phyloP scores from a whole-genome alignment of 2,329 filamentous ascomycete genomes.

The Monilinia aucupariae region DNA sequence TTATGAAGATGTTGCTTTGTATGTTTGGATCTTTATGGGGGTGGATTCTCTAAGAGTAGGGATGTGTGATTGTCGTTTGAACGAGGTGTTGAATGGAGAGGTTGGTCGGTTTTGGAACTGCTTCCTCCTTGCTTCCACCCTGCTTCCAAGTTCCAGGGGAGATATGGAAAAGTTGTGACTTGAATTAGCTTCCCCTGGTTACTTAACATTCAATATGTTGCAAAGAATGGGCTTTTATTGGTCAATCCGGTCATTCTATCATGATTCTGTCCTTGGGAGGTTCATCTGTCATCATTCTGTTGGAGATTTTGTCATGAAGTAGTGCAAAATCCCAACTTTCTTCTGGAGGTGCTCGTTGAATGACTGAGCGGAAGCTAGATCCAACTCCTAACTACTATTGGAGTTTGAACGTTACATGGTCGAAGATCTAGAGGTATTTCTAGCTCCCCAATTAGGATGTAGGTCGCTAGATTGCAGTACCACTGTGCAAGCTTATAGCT shows the following conservation, averaged over 20 bases:
- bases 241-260: too few relatives aligned
- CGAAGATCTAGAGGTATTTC: background rate
- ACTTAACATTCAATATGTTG: background rate
- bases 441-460: background rate
- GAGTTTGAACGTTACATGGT: background rate
- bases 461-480: background rate
- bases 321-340: background rate
- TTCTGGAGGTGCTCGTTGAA: background rate
- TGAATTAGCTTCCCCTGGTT: background rate
- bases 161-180: background rate
- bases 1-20: background rate
- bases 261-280: background rate
- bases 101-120: background rate
- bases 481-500: background rate
- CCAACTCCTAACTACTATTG: background rate
- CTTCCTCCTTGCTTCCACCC: too few relatives aligned
- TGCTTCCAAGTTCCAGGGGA: background rate
- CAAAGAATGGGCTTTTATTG: background rate
- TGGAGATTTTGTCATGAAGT: background rate
- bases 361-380: background rate
- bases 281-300: too few relatives aligned
- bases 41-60: background rate
- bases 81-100: background rate
- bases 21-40: background rate
- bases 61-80: background rate